A percentile compares a stretch with the other conserved stretches of the same genome.
phyloP scores from a whole-genome alignment of 257 asterid species.

The Mentha longifolia region DNA sequence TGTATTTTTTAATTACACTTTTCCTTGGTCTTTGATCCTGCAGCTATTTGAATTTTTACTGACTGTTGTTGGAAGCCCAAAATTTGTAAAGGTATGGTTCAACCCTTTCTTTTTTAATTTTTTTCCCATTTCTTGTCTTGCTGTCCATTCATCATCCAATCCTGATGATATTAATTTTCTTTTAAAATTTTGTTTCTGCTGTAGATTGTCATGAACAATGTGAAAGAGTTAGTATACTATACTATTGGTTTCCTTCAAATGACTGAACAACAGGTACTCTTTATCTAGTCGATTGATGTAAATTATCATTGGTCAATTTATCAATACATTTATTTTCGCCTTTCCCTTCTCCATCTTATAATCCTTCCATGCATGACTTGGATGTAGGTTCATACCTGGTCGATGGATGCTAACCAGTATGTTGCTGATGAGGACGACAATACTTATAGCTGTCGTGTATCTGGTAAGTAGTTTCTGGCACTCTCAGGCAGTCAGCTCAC shows the following conservation, averaged over 20 bases:
- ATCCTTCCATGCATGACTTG: slow-evolving; percentile 31
- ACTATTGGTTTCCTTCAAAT: slow-evolving; percentile 90
- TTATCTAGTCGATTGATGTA: slow-evolving; percentile 14
- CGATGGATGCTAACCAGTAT: slow-evolving; percentile 91
- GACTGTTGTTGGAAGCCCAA: slow-evolving; percentile 81
- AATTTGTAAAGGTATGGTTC: slow-evolving; percentile 69
- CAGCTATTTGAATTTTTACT: slow-evolving; percentile 90
- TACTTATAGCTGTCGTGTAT: slow-evolving; percentile 89
- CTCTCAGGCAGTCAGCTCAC: slow-evolving; percentile 10
- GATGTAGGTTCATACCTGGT: slow-evolving; percentile 79
- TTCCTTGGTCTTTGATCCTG: slow-evolving; percentile 38
- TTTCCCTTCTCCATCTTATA: slow-evolving; percentile 22
- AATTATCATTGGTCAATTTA: slow-evolving; percentile 2
- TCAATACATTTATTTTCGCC: slow-evolving; percentile 18
- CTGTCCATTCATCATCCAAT: slow-evolving; percentile 25
- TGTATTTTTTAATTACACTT: slow-evolving; percentile 23
- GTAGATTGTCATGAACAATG: slow-evolving; percentile 70
- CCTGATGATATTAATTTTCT: slow-evolving; percentile 15
- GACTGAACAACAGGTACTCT: slow-evolving; percentile 90
- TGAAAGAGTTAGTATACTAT: slow-evolving; percentile 82
- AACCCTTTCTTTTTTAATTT: slow-evolving; percentile 11
- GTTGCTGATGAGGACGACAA: slow-evolving; percentile 98
- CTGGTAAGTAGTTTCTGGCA: slow-evolving; percentile 65
- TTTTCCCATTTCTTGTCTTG: background rate
- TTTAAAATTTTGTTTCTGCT: background rate